phyloP scores from a whole-genome alignment of 768 basidiomycete species.

The Brasilioporus rufonigricans region DNA sequence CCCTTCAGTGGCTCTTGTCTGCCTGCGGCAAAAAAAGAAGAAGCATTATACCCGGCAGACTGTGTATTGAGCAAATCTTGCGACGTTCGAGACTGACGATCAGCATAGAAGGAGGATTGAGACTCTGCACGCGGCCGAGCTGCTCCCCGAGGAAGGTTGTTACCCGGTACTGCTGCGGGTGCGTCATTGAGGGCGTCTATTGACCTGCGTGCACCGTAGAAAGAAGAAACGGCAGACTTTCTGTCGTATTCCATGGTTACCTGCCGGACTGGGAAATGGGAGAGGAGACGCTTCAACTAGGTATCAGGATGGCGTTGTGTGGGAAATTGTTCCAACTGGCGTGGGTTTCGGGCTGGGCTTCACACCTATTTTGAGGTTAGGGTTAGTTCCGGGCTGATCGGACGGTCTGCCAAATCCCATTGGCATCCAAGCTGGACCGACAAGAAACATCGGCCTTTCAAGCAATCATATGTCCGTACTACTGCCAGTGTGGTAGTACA shows the following conservation, averaged over 20 bases:
- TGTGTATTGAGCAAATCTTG: slow-evolving; percentile 47
- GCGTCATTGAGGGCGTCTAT: slow-evolving; percentile 58
- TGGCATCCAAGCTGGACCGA: too few relatives aligned
- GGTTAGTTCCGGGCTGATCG: too few relatives aligned
- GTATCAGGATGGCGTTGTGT: not conserved
- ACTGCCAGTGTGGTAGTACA: too few relatives aligned
- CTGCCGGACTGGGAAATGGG: not conserved
- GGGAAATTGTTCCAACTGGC: slow-evolving; percentile 7
- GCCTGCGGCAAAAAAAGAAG: slow-evolving; percentile 65
- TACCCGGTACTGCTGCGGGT: slow-evolving; percentile 27
- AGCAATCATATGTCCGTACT: too few relatives aligned
- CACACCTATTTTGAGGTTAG: slow-evolving; percentile 22
- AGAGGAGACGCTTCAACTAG: not conserved
- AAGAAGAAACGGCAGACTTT: slow-evolving; percentile 77
- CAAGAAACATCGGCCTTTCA: too few relatives aligned
- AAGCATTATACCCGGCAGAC: slow-evolving; percentile 74
- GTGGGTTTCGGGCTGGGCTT: not conserved
- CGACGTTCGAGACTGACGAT: slow-evolving; percentile 38
- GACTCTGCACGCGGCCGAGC: slow-evolving; percentile 59
- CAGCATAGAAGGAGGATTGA: slow-evolving; percentile 65
- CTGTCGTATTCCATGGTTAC: slow-evolving; percentile 68
- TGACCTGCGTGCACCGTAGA: slow-evolving; percentile 67
- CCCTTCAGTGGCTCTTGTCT: slow-evolving; percentile 77
- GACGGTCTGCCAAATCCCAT: too few relatives aligned
- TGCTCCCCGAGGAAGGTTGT: slow-evolving; percentile 26